Percentiles rank a stretch among this genome's conserved stretches.
Evolutionary conservation across 2,329 filamentous ascomycete genomes (phyloP).

Genomic region (Cladosporium sp.): DNA sequence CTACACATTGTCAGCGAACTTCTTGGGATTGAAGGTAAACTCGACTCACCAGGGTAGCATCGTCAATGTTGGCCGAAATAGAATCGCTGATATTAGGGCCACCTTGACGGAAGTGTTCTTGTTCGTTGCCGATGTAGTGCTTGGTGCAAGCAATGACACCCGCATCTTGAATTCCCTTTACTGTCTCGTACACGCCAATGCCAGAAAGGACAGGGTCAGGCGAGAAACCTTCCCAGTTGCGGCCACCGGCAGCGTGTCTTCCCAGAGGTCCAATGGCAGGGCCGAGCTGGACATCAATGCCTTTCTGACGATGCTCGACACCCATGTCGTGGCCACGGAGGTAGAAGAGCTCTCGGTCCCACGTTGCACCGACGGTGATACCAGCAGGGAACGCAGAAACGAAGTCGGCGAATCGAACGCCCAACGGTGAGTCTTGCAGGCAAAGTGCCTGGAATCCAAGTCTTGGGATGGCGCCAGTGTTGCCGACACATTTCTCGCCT

Average conservation of each 20-base stretch:
- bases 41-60: conserved; percentile 50
- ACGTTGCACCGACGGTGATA: conserved; percentile 77
- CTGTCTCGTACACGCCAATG: conserved; percentile 65
- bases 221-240: conserved; percentile 68
- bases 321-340: conserved; percentile 70
- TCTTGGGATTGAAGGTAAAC: not conserved
- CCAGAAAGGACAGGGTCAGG: conserved; percentile 75
- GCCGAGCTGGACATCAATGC: conserved; percentile 69
- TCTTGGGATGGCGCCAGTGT: conserved; percentile 64
- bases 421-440: conserved; percentile 80
- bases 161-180: conserved; percentile 75
- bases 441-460: conserved; percentile 72
- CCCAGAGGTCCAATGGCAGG: conserved; percentile 74
- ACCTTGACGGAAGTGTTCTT: conserved; percentile 65
- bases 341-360: conserved; percentile 68
- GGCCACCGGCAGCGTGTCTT: conserved; percentile 61
- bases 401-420: conserved; percentile 73
- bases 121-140: conserved; percentile 70
- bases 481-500: conserved; percentile 72
- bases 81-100: conserved; percentile 40
- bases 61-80: conserved; percentile 58
- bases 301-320: conserved; percentile 69
- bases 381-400: conserved; percentile 77
- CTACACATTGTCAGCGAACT: conserved; percentile 46
- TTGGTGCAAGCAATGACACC: conserved; percentile 82